Base-by-base conservation (phyloP, 768 basidiomycete species). In the Pulveroboletus sp. region DNA sequence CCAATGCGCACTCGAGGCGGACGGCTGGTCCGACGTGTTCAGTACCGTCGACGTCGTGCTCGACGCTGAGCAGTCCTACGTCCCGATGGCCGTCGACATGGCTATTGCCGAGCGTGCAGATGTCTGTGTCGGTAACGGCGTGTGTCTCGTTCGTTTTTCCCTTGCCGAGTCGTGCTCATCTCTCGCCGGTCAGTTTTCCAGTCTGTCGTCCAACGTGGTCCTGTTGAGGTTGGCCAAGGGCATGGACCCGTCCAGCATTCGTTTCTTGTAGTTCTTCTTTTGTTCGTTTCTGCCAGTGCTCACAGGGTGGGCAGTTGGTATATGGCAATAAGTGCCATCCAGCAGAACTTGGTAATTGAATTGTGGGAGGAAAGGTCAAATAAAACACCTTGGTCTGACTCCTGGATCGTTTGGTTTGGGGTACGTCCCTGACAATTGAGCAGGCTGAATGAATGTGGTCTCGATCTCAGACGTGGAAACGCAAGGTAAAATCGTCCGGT, bases 51-150 rank as follows among this genome's bases (percentile, higher is more conserved):
- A 76, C 29, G 40, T 72, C n/a, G 53, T 52, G 36, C 61, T 83
- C 22, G 77, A 75, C 49, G 51, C 65, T 30, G 74, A 73, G 41
- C 79, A 83, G 58, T 62, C 56, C 13, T 63, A 76, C 13, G 77
- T 82, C 4, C 69, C 67, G 22, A 75, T 75, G 60, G 80, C 78
- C 1, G 73, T 82, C 31, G 81, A 83, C 59, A 83, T 83, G 81
- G 77, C 74, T 11, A 72, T 83, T 22, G 82, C 77, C 1, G 73
- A 78, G 58, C 67, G 69, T 41, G 80, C 80, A 1, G 77, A 82
- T 56, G 76, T 81, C 35, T 83, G 82, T 58, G 65, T 83, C 7
- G 82, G 81, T 0, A 83, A 82, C 55, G 81, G 81, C 48, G 80
- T 82, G 41, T 58, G 78, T 73, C 3, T 14, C 42, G 12, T 19